Conservation (phyloP, 2,329 filamentous ascomycete genomes). For the Juglanconis oblonga region DNA sequence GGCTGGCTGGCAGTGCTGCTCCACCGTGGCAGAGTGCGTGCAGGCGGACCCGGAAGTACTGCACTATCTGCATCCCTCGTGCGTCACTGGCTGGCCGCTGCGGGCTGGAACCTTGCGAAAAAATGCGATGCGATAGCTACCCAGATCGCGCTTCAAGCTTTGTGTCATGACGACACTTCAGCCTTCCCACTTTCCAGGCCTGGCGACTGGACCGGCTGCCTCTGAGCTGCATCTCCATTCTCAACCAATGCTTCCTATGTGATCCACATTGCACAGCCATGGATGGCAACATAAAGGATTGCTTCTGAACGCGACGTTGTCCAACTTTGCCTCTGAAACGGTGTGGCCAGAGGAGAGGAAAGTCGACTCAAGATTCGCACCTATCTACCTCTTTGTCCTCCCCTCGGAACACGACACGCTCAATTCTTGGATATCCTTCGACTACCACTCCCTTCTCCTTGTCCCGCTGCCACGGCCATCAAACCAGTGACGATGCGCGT, state of each 20-base stretch:
- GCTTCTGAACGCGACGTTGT: not conserved
- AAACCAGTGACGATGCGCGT: constrained; percentile 67
- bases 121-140: not conserved
- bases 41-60: not conserved
- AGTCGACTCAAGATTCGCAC: not conserved
- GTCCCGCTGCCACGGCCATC: not conserved
- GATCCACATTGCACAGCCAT: not conserved
- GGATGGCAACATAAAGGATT: not conserved
- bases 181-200: not conserved
- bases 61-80: constrained; percentile 4
- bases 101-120: constrained; percentile 6
- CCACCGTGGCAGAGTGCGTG: constrained; percentile 1
- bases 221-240: not conserved
- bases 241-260: not conserved
- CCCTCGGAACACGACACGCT: not conserved
- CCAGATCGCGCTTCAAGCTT: not conserved
- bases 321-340: not conserved
- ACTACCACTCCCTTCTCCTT: not conserved
- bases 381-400: not conserved
- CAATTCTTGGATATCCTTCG: not conserved
- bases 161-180: constrained; percentile 12
- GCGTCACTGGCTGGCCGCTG: constrained; percentile 12
- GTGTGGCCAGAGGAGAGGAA: not conserved
- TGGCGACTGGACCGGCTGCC: not conserved
- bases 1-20: no score